Conservation (phyloP, 768 basidiomycete genomes). For the Suillus fuscotomentosus region DNA sequence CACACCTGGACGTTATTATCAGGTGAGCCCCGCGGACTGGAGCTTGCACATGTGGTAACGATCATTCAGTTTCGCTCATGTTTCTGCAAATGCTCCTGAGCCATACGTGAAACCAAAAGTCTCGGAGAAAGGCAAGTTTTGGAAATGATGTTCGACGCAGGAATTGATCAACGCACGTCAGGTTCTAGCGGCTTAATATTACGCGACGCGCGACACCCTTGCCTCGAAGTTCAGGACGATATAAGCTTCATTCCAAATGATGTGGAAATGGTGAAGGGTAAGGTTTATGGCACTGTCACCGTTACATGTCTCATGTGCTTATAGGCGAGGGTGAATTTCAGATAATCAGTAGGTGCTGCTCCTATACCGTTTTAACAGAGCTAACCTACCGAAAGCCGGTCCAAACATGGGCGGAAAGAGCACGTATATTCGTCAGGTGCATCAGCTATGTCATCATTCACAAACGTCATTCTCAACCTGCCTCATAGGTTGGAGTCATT, state of each 20-base stretch:
- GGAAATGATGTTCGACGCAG: background rate
- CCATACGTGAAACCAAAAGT: slow-evolving; percentile 87
- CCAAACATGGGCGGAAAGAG: slow-evolving; percentile 99
- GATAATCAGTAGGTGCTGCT: slow-evolving; percentile 71
- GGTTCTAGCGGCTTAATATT: slow-evolving; percentile 81
- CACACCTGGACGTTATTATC: slow-evolving; percentile 87
- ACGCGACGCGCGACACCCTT: slow-evolving; percentile 90
- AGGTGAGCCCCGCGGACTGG: slow-evolving; percentile 50
- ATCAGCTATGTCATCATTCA: background rate
- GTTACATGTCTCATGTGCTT: background rate
- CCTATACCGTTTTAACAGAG: background rate
- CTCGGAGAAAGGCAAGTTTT: slow-evolving; percentile 62
- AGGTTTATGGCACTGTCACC: slow-evolving; percentile 11
- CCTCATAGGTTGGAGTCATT: slow-evolving; percentile 84
- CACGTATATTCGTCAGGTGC: slow-evolving; percentile 90
- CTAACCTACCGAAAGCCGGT: slow-evolving; percentile 54
- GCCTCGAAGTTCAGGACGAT: slow-evolving; percentile 94
- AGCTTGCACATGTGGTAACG: background rate
- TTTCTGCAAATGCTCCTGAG: slow-evolving; percentile 82
- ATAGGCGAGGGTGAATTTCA: slow-evolving; percentile 87
- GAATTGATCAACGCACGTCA: slow-evolving; percentile 27
- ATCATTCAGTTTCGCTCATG: slow-evolving; percentile 77
- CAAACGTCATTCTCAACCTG: background rate
- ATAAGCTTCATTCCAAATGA: slow-evolving; percentile 95
- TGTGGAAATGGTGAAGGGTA: slow-evolving; percentile 89